Conservation (phyloP, 2,329 filamentous ascomycete genomes). For the Exophiala lecanii-corni region DNA sequence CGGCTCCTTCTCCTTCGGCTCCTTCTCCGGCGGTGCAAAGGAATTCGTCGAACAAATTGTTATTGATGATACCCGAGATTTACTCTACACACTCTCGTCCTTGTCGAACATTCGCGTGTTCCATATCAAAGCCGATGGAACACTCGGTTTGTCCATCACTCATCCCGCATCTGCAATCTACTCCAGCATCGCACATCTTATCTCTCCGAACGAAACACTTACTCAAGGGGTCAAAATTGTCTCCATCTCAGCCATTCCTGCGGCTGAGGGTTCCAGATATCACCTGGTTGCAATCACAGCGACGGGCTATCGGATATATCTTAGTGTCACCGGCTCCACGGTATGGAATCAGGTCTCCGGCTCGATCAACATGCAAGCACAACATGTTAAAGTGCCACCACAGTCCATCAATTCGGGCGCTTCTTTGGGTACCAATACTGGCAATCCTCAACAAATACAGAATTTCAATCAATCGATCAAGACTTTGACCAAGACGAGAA, state of each 20-base stretch:
- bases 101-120: conserved; percentile 87
- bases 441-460: conserved; percentile 33
- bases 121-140: conserved; percentile 64
- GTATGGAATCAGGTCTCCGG: conserved; percentile 57
- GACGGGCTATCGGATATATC: conserved; percentile 84
- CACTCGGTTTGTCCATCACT: conserved; percentile 51
- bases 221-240: conserved; percentile 71
- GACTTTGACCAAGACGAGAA: conserved; percentile 38
- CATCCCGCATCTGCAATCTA: conserved; percentile 51
- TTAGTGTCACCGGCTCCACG: conserved; percentile 79
- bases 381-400: conserved; percentile 92
- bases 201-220: conserved; percentile 63
- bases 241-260: conserved; percentile 79
- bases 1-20: conserved; percentile 18
- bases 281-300: conserved; percentile 78
- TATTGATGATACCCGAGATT: conserved; percentile 79
- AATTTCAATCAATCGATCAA: conserved; percentile 47
- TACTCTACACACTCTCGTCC: conserved; percentile 87
- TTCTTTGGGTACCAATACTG: conserved; percentile 23
- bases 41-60: conserved; percentile 69
- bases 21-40: conserved; percentile 22
- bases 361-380: conserved; percentile 95
- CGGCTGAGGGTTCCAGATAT: conserved; percentile 52
- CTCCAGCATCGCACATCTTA: conserved; percentile 79
- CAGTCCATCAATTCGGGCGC: conserved; percentile 32